phyloP scores from a whole-genome alignment of 495 filamentous ascomycete genomes.

The Glarea lozoyensis region DNA sequence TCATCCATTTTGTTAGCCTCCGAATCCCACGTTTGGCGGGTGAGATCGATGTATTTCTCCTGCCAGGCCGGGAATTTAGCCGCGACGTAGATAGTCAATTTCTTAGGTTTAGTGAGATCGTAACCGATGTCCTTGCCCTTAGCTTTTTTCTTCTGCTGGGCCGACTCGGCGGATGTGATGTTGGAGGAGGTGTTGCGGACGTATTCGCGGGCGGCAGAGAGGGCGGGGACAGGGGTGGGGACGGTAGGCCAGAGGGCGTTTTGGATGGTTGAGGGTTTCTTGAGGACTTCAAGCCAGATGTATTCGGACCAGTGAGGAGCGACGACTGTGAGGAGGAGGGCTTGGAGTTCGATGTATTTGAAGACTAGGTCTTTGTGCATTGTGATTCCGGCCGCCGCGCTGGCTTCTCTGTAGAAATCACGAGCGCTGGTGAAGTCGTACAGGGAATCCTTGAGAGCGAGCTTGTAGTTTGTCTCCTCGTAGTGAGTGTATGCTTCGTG shows the following conservation, averaged over 20 bases:
- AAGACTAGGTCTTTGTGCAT: constrained; percentile 73
- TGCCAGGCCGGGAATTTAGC: constrained; percentile 81
- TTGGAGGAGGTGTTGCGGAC: constrained; percentile 63
- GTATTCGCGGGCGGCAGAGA: constrained; percentile 74
- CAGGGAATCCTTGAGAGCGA: constrained; percentile 79
- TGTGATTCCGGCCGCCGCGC: constrained; percentile 59
- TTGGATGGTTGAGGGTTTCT: constrained; percentile 68
- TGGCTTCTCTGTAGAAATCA: constrained; percentile 83
- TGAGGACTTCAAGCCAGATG: constrained; percentile 83
- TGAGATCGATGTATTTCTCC: constrained; percentile 77
- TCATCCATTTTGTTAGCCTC: constrained; percentile 46
- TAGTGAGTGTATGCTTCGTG: constrained; percentile 69
- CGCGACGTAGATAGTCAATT: constrained; percentile 78
- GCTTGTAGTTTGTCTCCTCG: constrained; percentile 74
- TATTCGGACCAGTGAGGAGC: constrained; percentile 94
- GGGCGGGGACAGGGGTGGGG: constrained; percentile 46
- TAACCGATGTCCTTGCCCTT: constrained; percentile 79
- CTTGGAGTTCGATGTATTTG: constrained; percentile 82
- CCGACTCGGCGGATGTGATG: constrained; percentile 81
- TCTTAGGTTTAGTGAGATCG: constrained; percentile 85
- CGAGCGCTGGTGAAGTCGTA: constrained; percentile 84
- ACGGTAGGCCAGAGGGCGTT: constrained; percentile 67
- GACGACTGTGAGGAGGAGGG: constrained; percentile 66
- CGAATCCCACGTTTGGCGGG: constrained; percentile 46
- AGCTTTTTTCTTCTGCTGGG: constrained; percentile 70